Conservation (phyloP, 1,139 yeast species). For the Groenewaldozyma auringiensis region DNA sequence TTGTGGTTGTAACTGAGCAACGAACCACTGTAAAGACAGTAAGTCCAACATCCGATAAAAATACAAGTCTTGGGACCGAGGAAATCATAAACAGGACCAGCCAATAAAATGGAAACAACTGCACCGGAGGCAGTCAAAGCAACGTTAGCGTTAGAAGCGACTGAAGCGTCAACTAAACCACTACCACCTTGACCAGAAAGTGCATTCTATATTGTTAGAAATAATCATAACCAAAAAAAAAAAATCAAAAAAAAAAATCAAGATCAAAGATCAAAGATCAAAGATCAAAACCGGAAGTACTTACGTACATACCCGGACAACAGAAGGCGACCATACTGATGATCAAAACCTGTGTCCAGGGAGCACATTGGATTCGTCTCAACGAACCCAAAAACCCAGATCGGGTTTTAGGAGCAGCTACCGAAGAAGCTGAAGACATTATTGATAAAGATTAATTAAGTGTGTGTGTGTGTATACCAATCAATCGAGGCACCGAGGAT, state of each 20-base stretch:
- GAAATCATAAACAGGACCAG: constrained; percentile 50
- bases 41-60: constrained; percentile 49
- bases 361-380: constrained; percentile 4
- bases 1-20: constrained; percentile 44
- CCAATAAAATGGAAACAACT: constrained; percentile 41
- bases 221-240: no score
- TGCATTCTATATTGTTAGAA: no score
- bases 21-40: constrained; percentile 48
- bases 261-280: no score
- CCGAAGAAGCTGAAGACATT: no score
- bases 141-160: constrained; percentile 35
- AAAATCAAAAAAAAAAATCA: no score
- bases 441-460: no score
- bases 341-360: constrained; percentile 23
- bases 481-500: neutral
- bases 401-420: neutral
- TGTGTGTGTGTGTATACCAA: no score
- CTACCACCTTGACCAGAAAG: constrained; percentile 48
- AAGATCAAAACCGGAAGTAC: no score
- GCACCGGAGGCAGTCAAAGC: constrained; percentile 43
- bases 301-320: constrained; percentile 45
- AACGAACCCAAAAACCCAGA: neutral
- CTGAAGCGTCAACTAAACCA: constrained; percentile 34
- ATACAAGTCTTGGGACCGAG: constrained; percentile 45
- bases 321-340: constrained; percentile 28